These are phyloP conservation scores for Capsicum pubescens DNA, from an alignment of 257 asterid genomes.

Conservation along the genomic window DNA sequence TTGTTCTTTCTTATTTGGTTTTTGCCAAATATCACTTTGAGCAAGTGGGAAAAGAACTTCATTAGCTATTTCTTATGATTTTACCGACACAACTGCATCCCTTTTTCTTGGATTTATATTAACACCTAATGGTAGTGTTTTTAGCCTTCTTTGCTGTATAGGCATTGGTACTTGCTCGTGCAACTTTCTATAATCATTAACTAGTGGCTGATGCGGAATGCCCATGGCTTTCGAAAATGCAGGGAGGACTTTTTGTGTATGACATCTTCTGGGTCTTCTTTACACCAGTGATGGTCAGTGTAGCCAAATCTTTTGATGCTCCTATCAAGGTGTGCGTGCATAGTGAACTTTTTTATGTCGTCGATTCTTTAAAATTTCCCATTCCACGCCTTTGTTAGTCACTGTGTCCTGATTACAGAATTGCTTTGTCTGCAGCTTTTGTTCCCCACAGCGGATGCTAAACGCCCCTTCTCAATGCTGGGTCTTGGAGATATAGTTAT, in stretches of 20 bases:
- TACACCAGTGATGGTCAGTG: conserved; percentile 99
- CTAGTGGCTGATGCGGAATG: conserved; percentile 15
- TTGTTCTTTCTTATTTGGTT: not conserved
- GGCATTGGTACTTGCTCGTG: not conserved
- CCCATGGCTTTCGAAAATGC: conserved; percentile 39
- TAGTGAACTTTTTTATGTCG: not conserved
- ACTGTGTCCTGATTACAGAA: conserved; percentile 24
- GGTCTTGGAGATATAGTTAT: conserved; percentile 99
- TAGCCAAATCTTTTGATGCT: conserved; percentile 95
- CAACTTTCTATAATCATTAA: conserved; percentile 2
- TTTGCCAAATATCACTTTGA: not conserved
- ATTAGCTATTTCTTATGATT: not conserved
- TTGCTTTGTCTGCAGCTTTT: conserved; percentile 67
- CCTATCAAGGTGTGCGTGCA: conserved; percentile 78
- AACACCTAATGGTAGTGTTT: not conserved
- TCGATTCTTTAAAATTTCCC: conserved; percentile 10
- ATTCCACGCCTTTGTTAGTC: conserved; percentile 5
- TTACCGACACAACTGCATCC: not conserved
- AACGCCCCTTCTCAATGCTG: conserved; percentile 96
- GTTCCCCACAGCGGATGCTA: conserved; percentile 82
- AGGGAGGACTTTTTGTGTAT: conserved; percentile 92
- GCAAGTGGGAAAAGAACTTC: not conserved
- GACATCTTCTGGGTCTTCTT: conserved; percentile 98
- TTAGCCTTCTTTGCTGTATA: not conserved
- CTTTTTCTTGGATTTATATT: conserved; percentile 1